phyloP scores from a whole-genome alignment of 352 stramenopile genomes.

The Phytopythium kandeliae region DNA sequence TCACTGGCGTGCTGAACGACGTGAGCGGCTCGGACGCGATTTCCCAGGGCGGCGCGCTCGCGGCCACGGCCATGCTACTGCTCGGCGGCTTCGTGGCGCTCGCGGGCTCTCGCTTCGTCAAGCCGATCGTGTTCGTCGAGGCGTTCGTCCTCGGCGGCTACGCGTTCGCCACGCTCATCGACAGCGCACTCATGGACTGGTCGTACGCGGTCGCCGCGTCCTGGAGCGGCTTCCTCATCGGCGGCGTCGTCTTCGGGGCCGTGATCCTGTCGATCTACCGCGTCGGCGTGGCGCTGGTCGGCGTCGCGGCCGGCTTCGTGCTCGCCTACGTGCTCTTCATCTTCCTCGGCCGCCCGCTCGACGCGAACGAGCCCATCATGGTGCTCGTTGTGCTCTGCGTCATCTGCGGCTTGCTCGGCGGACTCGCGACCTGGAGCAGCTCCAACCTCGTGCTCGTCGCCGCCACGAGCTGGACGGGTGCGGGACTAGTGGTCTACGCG shows the following conservation, averaged over 20 bases:
- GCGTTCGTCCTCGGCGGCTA: constrained; percentile 6
- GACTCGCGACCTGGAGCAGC: background rate
- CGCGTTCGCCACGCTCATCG: constrained; percentile 4
- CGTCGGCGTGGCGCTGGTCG: background rate
- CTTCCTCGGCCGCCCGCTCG: background rate
- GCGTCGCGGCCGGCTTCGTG: background rate
- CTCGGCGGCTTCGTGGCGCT: constrained; percentile 1
- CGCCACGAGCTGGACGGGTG: constrained; percentile 4
- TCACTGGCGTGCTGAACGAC: constrained; percentile 2
- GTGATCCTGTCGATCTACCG: background rate
- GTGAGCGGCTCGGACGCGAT: background rate
- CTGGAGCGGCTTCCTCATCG: constrained; percentile 4
- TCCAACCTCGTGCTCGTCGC: constrained; percentile 1
- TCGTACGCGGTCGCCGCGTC: constrained; percentile 2
- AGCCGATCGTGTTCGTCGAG: constrained; percentile 6
- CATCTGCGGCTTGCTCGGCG: background rate
- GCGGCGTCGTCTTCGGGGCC: constrained; percentile 2
- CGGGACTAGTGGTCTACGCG: constrained; percentile 1
- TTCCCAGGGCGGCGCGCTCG: background rate
- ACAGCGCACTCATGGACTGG: constrained; percentile 2
- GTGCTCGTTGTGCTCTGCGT: constrained; percentile 3
- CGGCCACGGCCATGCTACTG: constrained; percentile 3
- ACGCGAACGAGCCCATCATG: constrained; percentile 3
- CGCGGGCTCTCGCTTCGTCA: background rate
- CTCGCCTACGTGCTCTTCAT: constrained; percentile 7